Base-by-base conservation (phyloP, 192 early-diverging fungal species). In the Rhizophagus clarus region DNA sequence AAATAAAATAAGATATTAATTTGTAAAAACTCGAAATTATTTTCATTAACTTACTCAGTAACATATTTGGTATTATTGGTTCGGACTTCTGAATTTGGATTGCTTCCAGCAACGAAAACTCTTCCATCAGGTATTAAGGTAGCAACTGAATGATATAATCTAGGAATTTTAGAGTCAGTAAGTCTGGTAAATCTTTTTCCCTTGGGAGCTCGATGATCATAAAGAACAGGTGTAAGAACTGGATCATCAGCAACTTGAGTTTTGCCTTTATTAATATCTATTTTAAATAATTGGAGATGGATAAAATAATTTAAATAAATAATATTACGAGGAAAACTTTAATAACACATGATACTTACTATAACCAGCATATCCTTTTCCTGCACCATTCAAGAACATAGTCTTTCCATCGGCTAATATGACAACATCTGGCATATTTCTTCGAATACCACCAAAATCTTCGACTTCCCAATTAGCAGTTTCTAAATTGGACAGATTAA, bases 331-430 rank as follows among this genome's bases (percentile, higher is more conserved):
- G 37, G 22, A 4, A 22, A 42, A 42, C 8, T 7, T 40, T 24
- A 42, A 40, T 22, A 34, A 20, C 70, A 45, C 12, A 12, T 12
- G 4, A 12, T 45, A 64, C 28, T 79, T 76, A 60, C 81, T 82
- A 64, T 85, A 92, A 26, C 91, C 90, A 22, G 89, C 85, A 77
- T 80, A 82, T n/a, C 92, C 92, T 24, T 70, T 84, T 70, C 83
- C 77, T n/a, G 88, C 89, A 15, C 92, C 92, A 80, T 93, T 93
- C n/a, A 93, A 64, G 79, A 89, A 81, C 62, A 93, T 64, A n/a
- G 89, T 40, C 24, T 82, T 90, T 47, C 90, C 89, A 28, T 93
- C 91, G 0, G 88, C 82, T 1, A 88, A 64, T 37, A 88, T 77
- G 15, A 90, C 80, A 20, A 79, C 86, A 73, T 90, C 89, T 11